These are phyloP conservation scores for Gleditsia sinensis DNA, from an alignment of 306 rosid genomes.

Conservation along the genomic window DNA sequence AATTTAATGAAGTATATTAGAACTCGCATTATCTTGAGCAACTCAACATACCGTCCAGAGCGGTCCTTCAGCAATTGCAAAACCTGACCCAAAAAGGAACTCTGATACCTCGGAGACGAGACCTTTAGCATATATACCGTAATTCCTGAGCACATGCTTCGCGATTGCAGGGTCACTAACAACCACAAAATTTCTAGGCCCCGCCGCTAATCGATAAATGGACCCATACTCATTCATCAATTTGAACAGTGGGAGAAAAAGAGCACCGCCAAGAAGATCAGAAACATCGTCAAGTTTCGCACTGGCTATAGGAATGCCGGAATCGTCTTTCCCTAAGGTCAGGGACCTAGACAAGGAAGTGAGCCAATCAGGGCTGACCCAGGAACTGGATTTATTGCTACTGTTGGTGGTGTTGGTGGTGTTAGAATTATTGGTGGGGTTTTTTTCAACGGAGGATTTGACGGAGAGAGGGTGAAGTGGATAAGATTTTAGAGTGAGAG, in stretches of 20 bases:
- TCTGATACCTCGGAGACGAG: constrained; percentile 90
- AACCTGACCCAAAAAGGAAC: constrained; percentile 85
- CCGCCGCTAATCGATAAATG: constrained; percentile 83
- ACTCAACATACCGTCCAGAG: constrained; percentile 81
- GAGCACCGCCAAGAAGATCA: constrained; percentile 92
- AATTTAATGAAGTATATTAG: not conserved
- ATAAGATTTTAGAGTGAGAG: constrained; percentile 29
- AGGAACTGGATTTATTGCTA: constrained; percentile 50
- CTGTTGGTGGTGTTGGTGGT: constrained; percentile 20
- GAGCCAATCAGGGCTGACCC: constrained; percentile 98
- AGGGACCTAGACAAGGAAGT: constrained; percentile 72
- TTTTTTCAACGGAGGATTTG: constrained; percentile 58
- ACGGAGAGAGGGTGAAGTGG: constrained; percentile 40
- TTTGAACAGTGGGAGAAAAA: constrained; percentile 81
- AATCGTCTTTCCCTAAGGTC: constrained; percentile 52
- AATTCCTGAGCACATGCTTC: constrained; percentile 81
- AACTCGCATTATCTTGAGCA: not conserved
- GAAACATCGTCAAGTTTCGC: constrained; percentile 93
- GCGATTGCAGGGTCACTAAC: constrained; percentile 95
- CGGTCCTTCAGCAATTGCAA: constrained; percentile 95
- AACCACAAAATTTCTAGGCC: constrained; percentile 89
- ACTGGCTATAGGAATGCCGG: constrained; percentile 73
- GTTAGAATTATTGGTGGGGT: constrained; percentile 37
- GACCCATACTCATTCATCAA: constrained; percentile 92
- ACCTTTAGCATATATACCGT: constrained; percentile 75